phyloP scores from a whole-genome alignment of 352 stramenopile species.

The Pythium periplocum region DNA sequence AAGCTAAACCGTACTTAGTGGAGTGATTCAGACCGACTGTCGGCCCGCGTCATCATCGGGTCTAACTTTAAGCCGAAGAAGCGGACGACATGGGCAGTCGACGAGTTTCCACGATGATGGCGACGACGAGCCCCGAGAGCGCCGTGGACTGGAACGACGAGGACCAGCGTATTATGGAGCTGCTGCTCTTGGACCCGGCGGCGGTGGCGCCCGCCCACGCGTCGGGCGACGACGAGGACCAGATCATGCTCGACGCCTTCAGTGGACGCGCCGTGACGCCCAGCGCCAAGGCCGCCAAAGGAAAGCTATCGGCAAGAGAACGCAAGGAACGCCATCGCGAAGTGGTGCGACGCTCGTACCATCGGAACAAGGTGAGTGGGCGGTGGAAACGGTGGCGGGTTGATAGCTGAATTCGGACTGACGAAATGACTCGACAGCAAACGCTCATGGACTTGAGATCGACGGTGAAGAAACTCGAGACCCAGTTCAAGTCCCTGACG shows the following conservation, averaged over 20 bases:
- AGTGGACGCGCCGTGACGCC: constrained; percentile 2
- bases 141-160: constrained; percentile 15
- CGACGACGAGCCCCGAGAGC: too few species aligned
- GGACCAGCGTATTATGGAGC: constrained; percentile 22
- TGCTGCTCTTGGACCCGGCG: constrained; percentile 16
- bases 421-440: constrained; percentile 20
- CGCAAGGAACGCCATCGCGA: constrained; percentile 57
- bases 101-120: too few species aligned
- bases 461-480: constrained; percentile 50
- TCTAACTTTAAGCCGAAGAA: too few species aligned
- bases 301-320: constrained; percentile 47
- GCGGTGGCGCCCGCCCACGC: not conserved
- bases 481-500: constrained; percentile 37
- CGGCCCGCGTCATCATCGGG: too few species aligned
- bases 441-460: constrained; percentile 43
- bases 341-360: constrained; percentile 70
- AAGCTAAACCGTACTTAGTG: too few species aligned
- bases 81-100: too few species aligned
- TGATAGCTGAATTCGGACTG: not conserved
- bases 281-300: constrained; percentile 11
- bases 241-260: not conserved
- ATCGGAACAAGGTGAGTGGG: constrained; percentile 55
- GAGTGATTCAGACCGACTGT: too few species aligned
- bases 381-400: not conserved
- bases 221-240: constrained; percentile 1